Evolutionary conservation across 345 rosid genomes (phyloP), one percentile per base, ranked within the genome.

Genomic region (Lepidium sativum): DNA sequence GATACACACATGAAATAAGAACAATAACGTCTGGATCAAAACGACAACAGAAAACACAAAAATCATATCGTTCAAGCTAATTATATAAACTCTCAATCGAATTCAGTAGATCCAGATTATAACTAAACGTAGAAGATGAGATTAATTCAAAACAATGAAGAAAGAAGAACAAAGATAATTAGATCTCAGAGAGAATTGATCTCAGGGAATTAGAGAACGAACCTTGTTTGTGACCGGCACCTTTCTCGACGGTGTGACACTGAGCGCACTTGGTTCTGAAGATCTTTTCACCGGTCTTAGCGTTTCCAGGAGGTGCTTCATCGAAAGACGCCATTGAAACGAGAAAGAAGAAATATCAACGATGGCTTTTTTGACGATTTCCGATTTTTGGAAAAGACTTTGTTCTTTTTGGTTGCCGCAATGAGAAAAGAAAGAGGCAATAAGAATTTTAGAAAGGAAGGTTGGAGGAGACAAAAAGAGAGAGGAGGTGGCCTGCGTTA

Each of bases 191-290:
- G 17, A 32, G 7, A 60, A 8, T 23, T 2, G 4, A 62, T 32
- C 33, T 11, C 9, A 34, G 2, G 20, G 7, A 16, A 37, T 7
- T 3, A 23, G 20, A 18, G 0, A 12, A 38, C 71, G 53, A 3
- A 87, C 98, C 98, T 82, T 92, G 97, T 75, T 92, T 92, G 80
- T 92, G 98, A 74, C 98, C 98, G 18, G 95, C 91, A 54, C 98
- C 97, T 79, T 92, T 81, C 0, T 92, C 98, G 60, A 84, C 98
- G 76, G 98, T 92, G 80, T 74, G 78, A 32, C 78, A 74, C 70
- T 74, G 78, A 2, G 78, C 78, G 48, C 78, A 74, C 37, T 92
- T 92, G 40, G 83, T 89, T 80, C 74, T 83, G 83, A 89, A 92
- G 76, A 86, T 89, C 77, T 92, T 92, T 79, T 86, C 97, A 27